phyloP scores from a whole-genome alignment of 805 yeast genomes.

The Grigorovia yakushimaensis region DNA sequence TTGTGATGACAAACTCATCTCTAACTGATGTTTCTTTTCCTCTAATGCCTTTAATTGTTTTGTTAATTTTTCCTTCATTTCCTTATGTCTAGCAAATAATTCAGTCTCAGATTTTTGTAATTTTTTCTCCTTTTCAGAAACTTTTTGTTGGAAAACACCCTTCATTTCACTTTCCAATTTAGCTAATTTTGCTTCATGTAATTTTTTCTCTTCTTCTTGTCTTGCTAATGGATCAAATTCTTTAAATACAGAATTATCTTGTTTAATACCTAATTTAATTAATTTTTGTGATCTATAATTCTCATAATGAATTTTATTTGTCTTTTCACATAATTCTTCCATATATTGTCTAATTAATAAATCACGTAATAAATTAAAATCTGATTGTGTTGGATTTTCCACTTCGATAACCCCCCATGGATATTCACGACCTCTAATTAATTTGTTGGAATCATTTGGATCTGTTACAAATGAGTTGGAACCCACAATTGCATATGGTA shows the following conservation, averaged over 20 bases:
- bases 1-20: slow-evolving; percentile 30
- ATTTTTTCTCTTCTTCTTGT: slow-evolving; percentile 86
- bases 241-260: slow-evolving; percentile 85
- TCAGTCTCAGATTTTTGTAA: slow-evolving; percentile 95
- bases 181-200: slow-evolving; percentile 88
- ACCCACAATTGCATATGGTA: slow-evolving; percentile 94
- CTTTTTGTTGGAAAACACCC: slow-evolving; percentile 91
- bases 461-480: slow-evolving; percentile 63
- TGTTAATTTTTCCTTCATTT: slow-evolving; percentile 88
- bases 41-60: slow-evolving; percentile 85
- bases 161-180: slow-evolving; percentile 97
- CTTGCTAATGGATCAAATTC: slow-evolving; percentile 88
- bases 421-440: slow-evolving; percentile 82
- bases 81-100: slow-evolving; percentile 88
- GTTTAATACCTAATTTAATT: slow-evolving; percentile 73
- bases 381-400: slow-evolving; percentile 89
- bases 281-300: slow-evolving; percentile 81
- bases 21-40: slow-evolving; percentile 78
- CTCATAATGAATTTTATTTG: slow-evolving; percentile 71
- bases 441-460: slow-evolving; percentile 72
- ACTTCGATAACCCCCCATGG: slow-evolving; percentile 98
- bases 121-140: slow-evolving; percentile 92
- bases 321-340: slow-evolving; percentile 87
- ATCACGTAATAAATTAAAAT: slow-evolving; percentile 81
- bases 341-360: slow-evolving; percentile 79